Evolutionary conservation across 768 basidiomycete species (phyloP).

Genomic region (Gautieria morchelliformis): DNA sequence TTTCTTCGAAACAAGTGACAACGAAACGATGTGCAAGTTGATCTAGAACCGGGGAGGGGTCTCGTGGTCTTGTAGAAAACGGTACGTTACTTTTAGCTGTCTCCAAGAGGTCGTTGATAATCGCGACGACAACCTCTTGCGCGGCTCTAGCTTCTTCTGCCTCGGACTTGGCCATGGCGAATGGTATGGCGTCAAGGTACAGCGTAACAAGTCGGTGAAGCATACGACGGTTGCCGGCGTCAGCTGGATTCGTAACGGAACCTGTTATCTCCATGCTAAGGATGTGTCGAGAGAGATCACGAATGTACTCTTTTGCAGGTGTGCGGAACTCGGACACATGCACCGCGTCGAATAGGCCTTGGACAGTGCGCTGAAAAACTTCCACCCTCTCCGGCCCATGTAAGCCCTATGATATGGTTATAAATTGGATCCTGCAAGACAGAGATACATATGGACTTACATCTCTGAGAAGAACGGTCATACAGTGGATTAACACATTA

Average conservation of each 20-base stretch:
- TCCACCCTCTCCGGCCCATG: conserved; percentile 65
- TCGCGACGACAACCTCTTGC: conserved; percentile 45
- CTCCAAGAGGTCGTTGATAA: conserved; percentile 59
- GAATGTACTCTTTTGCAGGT: conserved; percentile 61
- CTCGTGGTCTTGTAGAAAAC: conserved; percentile 30
- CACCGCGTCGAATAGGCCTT: conserved; percentile 71
- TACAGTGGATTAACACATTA: conserved; percentile 50
- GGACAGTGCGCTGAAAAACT: conserved; percentile 57
- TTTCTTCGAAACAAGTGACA: conserved; percentile 81
- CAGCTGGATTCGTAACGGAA: conserved; percentile 35
- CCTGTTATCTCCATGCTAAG: conserved; percentile 69
- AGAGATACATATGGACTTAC: conserved; percentile 29
- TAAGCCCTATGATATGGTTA: conserved; percentile 41
- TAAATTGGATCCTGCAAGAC: background rate
- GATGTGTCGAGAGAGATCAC: conserved; percentile 57
- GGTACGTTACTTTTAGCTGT: conserved; percentile 40
- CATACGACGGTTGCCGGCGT: conserved; percentile 40
- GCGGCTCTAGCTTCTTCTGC: conserved; percentile 51
- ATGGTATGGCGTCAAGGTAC: conserved; percentile 74
- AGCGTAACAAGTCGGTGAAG: conserved; percentile 53
- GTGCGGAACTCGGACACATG: conserved; percentile 59
- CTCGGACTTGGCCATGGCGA: conserved; percentile 62
- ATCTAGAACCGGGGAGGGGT: conserved; percentile 61
- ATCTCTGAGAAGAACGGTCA: conserved; percentile 66
- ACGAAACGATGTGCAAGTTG: conserved; percentile 78